A percentile compares a stretch with the other conserved stretches of the same genome.
phyloP scores from a whole-genome alignment of 352 stramenopile species.

The Phytopythium oedochilum region DNA sequence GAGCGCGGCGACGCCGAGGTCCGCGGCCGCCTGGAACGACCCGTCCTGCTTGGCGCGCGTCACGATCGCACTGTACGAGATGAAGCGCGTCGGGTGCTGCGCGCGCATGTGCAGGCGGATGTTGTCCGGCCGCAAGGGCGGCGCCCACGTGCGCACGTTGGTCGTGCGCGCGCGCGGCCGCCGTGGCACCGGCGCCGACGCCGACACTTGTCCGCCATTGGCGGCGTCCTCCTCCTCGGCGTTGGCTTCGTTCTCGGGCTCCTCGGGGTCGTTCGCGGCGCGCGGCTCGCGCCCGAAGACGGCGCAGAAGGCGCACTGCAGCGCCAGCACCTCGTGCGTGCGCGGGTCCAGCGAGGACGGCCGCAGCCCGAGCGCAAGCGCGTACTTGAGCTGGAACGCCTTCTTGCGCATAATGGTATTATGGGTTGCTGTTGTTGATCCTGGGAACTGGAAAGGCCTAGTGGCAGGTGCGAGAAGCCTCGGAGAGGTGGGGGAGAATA shows the following conservation, averaged over 20 bases:
- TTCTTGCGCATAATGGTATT: constrained; percentile 8
- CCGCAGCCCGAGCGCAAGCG: constrained; percentile 24
- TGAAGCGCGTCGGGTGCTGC: constrained; percentile 30
- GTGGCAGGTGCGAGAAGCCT: not conserved
- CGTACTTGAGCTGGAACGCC: constrained; percentile 28
- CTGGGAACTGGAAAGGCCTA: not conserved
- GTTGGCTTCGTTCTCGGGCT: not conserved
- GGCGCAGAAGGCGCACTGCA: constrained; percentile 33
- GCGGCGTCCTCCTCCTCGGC: not conserved
- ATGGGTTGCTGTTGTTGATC: too few relatives aligned
- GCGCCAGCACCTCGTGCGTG: constrained; percentile 22
- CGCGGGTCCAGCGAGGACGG: constrained; percentile 17
- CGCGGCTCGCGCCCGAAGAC: constrained; percentile 29
- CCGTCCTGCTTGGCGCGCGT: constrained; percentile 15
- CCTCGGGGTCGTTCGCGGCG: constrained; percentile 4
- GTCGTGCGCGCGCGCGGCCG: constrained; percentile 17
- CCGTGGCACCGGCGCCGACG: constrained; percentile 4
- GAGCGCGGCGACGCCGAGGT: not conserved
- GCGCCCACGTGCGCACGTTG: constrained; percentile 29
- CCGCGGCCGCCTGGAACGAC: constrained; percentile 6
- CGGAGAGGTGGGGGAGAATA: too few relatives aligned
- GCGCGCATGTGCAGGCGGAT: constrained; percentile 32
- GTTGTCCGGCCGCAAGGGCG: constrained; percentile 37
- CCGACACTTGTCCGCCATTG: not conserved
- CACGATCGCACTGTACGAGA: constrained; percentile 22